A percentile compares a stretch with the other conserved stretches of the same genome.
These are phyloP conservation scores for Aspergillus viridinutans DNA, from an alignment of 2,329 filamentous ascomycete genomes.

Conservation along the genomic window DNA sequence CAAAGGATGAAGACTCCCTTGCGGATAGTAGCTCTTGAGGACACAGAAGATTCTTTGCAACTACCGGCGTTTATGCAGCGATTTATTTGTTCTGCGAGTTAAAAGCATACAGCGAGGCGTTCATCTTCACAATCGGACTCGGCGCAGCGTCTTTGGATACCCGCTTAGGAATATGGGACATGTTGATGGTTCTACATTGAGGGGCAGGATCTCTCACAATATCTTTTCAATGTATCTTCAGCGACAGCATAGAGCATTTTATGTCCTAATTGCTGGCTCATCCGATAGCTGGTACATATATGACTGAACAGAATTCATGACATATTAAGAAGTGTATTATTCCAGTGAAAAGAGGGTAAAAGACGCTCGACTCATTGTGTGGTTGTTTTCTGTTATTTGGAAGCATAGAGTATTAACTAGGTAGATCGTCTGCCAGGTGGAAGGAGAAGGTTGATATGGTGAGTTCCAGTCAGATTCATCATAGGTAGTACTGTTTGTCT, in stretches of 20 bases:
- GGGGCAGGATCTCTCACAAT: neutral
- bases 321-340: neutral
- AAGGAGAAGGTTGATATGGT: neutral
- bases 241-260: neutral
- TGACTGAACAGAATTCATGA: neutral
- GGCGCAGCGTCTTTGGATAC: neutral
- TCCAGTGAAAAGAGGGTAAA: neutral
- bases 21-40: constrained; percentile 15
- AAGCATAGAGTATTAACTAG: neutral
- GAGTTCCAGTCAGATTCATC: no score
- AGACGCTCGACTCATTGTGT: no score
- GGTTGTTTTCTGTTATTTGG: no score
- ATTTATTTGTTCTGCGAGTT: constrained; percentile 7
- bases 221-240: neutral
- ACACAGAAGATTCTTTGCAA: constrained; percentile 11
- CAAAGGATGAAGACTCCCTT: constrained; percentile 13
- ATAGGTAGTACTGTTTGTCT: no score
- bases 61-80: constrained; percentile 17
- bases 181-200: neutral
- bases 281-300: neutral
- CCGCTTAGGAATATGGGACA: neutral
- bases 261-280: neutral
- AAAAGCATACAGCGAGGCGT: constrained; percentile 16
- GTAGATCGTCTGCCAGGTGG: neutral
- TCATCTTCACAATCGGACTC: constrained; percentile 2